Percentiles rank a stretch among this genome's conserved stretches.
These are phyloP conservation scores for Colletotrichum lindemuthianum DNA, from an alignment of 2,329 filamentous ascomycete genomes.

Conservation along the genomic window DNA sequence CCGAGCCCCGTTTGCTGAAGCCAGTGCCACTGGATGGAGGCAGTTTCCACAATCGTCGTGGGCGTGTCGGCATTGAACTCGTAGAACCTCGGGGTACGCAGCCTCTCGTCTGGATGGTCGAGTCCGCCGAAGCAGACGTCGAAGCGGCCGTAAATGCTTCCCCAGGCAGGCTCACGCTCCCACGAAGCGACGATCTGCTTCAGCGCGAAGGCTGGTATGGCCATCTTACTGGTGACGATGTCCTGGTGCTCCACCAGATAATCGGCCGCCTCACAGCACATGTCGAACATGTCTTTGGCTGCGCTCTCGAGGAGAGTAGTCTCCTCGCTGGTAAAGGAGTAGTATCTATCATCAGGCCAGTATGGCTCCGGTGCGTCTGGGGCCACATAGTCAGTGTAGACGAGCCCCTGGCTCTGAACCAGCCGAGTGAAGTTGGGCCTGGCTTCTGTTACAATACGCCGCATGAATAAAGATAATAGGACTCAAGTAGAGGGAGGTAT, in stretches of 20 bases:
- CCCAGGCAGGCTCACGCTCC: constrained; percentile 18
- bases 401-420: constrained; percentile 3
- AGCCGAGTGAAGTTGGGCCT: background rate
- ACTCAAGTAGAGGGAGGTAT: background rate
- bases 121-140: constrained; percentile 20
- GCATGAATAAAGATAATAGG: background rate
- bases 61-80: constrained; percentile 25
- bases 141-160: constrained; percentile 24
- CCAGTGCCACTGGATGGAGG: constrained; percentile 18
- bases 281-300: constrained; percentile 12
- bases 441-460: background rate
- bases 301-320: constrained; percentile 2
- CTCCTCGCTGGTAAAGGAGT: constrained; percentile 10
- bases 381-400: background rate
- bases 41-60: background rate
- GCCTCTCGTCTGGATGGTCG: background rate
- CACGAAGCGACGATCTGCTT: constrained; percentile 7
- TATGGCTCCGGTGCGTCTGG: background rate
- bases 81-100: constrained; percentile 14
- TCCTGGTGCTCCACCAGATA: constrained; percentile 10
- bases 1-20: constrained; percentile 13
- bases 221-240: constrained; percentile 11
- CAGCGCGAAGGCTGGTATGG: constrained; percentile 2
- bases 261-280: constrained; percentile 21
- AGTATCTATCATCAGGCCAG: constrained; percentile 26